Percentiles rank a stretch among this genome's conserved stretches.
These are phyloP conservation scores for Dicorynia guianensis DNA, from an alignment of 306 rosid species.

Conservation along the genomic window DNA sequence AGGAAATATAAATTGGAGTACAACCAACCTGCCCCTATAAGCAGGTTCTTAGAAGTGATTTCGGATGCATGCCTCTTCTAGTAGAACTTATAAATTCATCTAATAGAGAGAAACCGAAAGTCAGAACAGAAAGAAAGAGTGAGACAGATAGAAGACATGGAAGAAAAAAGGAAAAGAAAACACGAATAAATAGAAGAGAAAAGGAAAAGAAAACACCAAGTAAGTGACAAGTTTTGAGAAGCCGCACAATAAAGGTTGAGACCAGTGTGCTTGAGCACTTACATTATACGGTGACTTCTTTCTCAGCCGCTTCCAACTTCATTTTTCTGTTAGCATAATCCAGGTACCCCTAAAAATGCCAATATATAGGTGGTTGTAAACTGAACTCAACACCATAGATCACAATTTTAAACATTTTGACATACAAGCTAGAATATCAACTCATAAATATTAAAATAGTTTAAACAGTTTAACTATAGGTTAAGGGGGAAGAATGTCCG, in stretches of 20 bases:
- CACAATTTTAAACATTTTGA: neutral
- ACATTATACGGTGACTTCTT: constrained; percentile 36
- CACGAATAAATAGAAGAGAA: constrained; percentile 1
- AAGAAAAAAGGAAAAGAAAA: constrained; percentile 6
- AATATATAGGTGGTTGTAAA: constrained; percentile 15
- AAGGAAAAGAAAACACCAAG: neutral
- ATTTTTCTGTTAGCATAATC: constrained; percentile 72
- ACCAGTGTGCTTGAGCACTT: constrained; percentile 39
- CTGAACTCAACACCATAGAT: neutral
- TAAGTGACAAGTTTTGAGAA: constrained; percentile 27
- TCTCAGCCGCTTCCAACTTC: constrained; percentile 37
- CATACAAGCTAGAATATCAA: constrained; percentile 20
- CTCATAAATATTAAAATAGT: too few species aligned
- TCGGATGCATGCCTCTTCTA: constrained; percentile 33
- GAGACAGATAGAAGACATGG: neutral
- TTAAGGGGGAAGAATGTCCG: too few species aligned
- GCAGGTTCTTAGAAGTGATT: constrained; percentile 32
- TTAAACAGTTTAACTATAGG: too few species aligned
- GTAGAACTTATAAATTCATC: constrained; percentile 29
- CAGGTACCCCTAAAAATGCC: constrained; percentile 71
- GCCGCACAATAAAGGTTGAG: constrained; percentile 18
- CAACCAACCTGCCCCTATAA: constrained; percentile 33
- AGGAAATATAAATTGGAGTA: constrained; percentile 14
- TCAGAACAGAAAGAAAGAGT: neutral
- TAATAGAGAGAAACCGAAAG: constrained; percentile 18